phyloP scores from a whole-genome alignment of 495 filamentous ascomycete species.

The Cercophora samala region DNA sequence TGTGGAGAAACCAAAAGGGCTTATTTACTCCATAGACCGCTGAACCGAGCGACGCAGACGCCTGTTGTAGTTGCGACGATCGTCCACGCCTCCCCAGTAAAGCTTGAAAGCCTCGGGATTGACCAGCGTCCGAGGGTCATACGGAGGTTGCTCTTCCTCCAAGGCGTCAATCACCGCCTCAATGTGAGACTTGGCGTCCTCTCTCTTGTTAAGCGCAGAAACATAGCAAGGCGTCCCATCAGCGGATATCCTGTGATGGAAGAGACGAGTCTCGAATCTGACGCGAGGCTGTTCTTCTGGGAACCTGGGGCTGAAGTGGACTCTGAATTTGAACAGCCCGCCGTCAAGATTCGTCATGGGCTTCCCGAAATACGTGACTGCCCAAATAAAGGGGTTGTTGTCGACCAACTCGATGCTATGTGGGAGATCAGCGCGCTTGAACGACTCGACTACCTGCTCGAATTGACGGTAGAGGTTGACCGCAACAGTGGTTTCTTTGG shows the following conservation, averaged over 20 bases:
- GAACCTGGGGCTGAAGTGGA: conserved; percentile 82
- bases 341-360: conserved; percentile 94
- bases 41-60: conserved; percentile 64
- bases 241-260: conserved; percentile 81
- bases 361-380: conserved; percentile 77
- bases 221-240: conserved; percentile 83
- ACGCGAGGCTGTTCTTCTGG: conserved; percentile 89
- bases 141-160: conserved; percentile 82
- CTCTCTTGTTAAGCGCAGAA: conserved; percentile 53
- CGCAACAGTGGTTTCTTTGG: conserved; percentile 70
- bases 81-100: conserved; percentile 78
- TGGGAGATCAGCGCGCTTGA: conserved; percentile 64
- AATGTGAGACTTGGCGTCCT: conserved; percentile 81
- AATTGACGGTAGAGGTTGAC: conserved; percentile 78
- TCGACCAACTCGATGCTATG: conserved; percentile 70
- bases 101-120: conserved; percentile 82
- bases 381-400: conserved; percentile 67
- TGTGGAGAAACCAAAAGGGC: not conserved
- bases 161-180: conserved; percentile 78
- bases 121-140: conserved; percentile 86
- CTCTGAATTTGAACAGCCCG: conserved; percentile 76
- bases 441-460: conserved; percentile 73
- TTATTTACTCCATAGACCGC: conserved; percentile 50
- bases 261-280: conserved; percentile 74
- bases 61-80: conserved; percentile 79